Evolutionary conservation across 225 moss, liverwort and hornwort species (phyloP).

Genomic region (Polytrichum formosum): DNA sequence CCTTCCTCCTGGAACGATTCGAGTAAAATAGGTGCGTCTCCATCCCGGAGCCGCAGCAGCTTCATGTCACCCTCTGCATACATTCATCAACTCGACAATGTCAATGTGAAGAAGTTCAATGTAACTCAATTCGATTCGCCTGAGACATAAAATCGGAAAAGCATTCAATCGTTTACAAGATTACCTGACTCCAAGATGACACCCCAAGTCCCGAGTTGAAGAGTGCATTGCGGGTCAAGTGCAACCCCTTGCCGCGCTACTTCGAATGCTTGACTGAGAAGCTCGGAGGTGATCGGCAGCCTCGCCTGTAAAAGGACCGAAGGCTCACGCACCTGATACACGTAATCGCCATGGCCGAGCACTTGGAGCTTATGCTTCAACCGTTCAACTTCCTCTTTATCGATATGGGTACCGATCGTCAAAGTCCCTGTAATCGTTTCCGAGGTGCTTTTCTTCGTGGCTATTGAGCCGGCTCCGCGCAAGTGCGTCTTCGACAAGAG

Average conservation of each 20-base stretch:
- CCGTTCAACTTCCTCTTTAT: conserved; percentile 25
- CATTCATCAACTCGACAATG: too few species aligned
- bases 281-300: conserved; percentile 38
- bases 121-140: too few species aligned
- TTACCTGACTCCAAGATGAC: conserved; percentile 49
- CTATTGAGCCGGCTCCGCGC: conserved; percentile 5
- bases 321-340: conserved; percentile 21
- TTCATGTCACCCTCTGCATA: conserved; percentile 43
- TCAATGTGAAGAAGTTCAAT: too few species aligned
- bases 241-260: conserved; percentile 31
- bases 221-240: conserved; percentile 33
- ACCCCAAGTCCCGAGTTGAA: conserved; percentile 52
- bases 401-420: conserved; percentile 14
- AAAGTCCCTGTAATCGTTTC: conserved; percentile 40
- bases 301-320: conserved; percentile 33
- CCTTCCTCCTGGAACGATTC: conserved; percentile 54
- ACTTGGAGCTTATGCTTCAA: conserved; percentile 35
- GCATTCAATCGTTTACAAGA: too few species aligned
- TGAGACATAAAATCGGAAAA: too few species aligned
- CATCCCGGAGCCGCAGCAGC: conserved; percentile 43
- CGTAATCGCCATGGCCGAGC: conserved; percentile 24
- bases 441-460: conserved; percentile 19
- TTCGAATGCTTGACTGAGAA: conserved; percentile 42
- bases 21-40: conserved; percentile 42
- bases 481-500: conserved; percentile 29